Base-by-base conservation (phyloP, 345 rosid species). In the Ailanthus altissimus region DNA sequence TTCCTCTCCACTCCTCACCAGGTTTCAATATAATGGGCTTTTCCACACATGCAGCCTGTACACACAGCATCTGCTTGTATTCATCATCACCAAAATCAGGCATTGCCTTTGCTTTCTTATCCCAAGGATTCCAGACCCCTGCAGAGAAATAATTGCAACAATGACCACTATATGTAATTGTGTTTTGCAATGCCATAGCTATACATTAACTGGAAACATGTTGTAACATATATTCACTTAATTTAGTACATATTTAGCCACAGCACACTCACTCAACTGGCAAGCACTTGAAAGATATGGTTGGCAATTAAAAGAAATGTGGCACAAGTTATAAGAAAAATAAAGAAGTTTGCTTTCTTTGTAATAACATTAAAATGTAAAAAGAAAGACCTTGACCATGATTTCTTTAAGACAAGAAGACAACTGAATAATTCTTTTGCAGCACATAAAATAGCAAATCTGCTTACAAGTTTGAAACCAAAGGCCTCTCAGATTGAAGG, bases 61-160 rank as follows among this genome's bases (percentile, higher is more conserved):
- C 88, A 46, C 90, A 87, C 26, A 89, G 79, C 92, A 89, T 89
- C 71, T 84, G 86, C 77, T 85, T 89, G 84, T 87, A 87, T 63
- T 87, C 92, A 0, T 87, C 90, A 70, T 84, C 89, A 8, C 92
- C 90, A 62, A 87, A 79, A 79, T 87, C 92, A 40, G 84, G n/a
- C 67, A 89, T 83, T 58, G 88, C 77, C 83, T 84, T 89, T 64
- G 89, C 88, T 72, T 79, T 89, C 86, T 82, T 89, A 57, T 87
- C 90, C 90, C 92, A 89, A 0, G 92, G 92, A 78, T 89, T 89
- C 92, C 90, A 89, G 21, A 87, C 92, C 70, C 84, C 92, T 89
- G 84, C 80, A 78, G 59, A 75, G 36, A 53, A 68, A 43, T 54
- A 73, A 14, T 51, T 2, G 65, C 38, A 40, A n/a, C 0, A 47